Evolutionary conservation across 495 filamentous ascomycete species (phyloP), one percentile per base, ranked within the genome.

Genomic region (Parachaetomium inaequale): DNA sequence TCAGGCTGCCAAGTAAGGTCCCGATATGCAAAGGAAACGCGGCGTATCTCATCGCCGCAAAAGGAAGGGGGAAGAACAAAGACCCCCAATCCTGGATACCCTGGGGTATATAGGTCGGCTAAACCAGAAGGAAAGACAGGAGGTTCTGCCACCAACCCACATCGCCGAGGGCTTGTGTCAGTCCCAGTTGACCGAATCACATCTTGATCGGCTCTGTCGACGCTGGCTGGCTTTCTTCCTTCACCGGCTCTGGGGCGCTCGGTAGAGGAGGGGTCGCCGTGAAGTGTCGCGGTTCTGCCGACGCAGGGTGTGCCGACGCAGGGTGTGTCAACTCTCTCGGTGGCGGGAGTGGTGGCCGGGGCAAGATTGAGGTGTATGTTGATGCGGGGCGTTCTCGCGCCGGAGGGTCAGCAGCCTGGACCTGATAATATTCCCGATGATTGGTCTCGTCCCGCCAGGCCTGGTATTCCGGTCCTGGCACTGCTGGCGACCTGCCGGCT

Each of bases 261-360:
- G 60, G 32, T 23, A n/a, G n/a, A n/a, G 65, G 45, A 7, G 62
- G 61, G 8, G 63, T 54, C 26, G 63, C 68, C 34, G 63, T 55
- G 15, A 56, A 28, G 23, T 36, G 59, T 10, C 47, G 21, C 28
- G 42, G 52, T 34, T 38, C 55, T 32, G 53, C 40, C 0, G 61
- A 42, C 7, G 50, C 19, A 3, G 58, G 46, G 17, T 58, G 63
- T 21, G 46, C 15, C 0, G 61, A 42, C 7, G 50, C 19, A 3
- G 58, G 46, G 17, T 58, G 63, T 21, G 46, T 8, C 26, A 58
- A 7, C 21, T 65, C 63, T 45, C 55, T 34, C 12, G 28, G n/a
- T 17, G 49, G 53, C 12, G 66, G 55, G 21, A 63, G 58, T 8
- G 63, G 58, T 10, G 66, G 66, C 2, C 53, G 66, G 11, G 63